phyloP scores from a whole-genome alignment of 164 flowering plant species.

The Sextonia rubra region DNA sequence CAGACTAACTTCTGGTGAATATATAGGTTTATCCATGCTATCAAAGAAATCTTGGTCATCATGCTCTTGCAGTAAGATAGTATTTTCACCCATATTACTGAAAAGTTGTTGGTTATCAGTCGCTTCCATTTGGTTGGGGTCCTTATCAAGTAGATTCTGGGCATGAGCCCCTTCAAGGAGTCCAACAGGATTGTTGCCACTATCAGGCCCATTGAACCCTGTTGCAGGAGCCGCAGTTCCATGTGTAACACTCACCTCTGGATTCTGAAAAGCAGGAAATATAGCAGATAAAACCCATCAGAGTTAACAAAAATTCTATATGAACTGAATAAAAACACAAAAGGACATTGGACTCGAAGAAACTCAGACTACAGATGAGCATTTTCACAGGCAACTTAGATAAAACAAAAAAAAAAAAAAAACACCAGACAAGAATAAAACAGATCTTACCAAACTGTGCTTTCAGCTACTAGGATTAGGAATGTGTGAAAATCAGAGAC shows the following conservation, averaged over 20 bases:
- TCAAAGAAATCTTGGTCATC: slow-evolving; percentile 5
- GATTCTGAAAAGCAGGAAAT: slow-evolving; percentile 18
- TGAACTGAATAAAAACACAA: neutral
- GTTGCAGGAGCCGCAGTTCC: slow-evolving; percentile 3
- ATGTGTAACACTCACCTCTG: slow-evolving; percentile 9
- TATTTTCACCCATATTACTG: slow-evolving; percentile 8
- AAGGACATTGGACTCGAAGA: neutral
- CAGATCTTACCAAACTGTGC: neutral
- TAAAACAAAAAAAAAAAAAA: too few species aligned
- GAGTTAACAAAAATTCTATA: neutral
- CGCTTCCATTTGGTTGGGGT: neutral
- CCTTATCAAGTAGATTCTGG: neutral
- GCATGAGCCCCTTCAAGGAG: slow-evolving; percentile 3
- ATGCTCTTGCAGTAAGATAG: slow-evolving; percentile 6
- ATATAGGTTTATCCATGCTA: neutral
- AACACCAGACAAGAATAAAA: neutral
- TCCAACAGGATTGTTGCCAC: neutral
- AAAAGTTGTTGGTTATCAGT: slow-evolving; percentile 8
- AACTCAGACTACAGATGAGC: neutral
- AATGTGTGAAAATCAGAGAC: neutral
- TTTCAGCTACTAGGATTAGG: neutral
- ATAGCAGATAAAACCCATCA: slow-evolving; percentile 4
- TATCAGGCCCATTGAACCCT: slow-evolving; percentile 1
- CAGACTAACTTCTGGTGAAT: slow-evolving; percentile 6
- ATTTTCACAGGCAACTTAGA: neutral